These are phyloP conservation scores for Brassica hybrid DNA, from an alignment of 441 rosid species.

Conservation along the genomic window DNA sequence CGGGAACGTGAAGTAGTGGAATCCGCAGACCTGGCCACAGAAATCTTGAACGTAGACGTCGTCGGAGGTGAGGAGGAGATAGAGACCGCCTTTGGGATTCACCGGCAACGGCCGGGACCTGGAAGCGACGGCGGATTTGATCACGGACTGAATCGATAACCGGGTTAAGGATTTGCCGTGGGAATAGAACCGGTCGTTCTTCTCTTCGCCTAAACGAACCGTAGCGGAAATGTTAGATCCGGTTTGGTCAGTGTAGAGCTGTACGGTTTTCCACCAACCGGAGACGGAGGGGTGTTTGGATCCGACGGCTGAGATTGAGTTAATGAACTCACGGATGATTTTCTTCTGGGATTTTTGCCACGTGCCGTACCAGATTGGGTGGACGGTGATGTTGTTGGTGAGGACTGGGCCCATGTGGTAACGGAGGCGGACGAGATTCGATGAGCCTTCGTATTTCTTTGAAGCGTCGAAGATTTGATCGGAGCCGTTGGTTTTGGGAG, in stretches of 20 bases:
- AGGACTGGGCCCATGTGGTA: conserved; percentile 99
- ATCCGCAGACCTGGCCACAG: conserved; percentile 93
- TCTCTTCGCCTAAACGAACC: conserved; percentile 72
- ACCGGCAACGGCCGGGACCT: conserved; percentile 69
- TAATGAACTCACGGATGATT: conserved; percentile 86
- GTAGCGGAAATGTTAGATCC: conserved; percentile 73
- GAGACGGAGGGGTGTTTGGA: conserved; percentile 74
- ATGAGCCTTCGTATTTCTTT: conserved; percentile 96
- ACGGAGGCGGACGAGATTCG: conserved; percentile 80
- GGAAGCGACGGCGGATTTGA: conserved; percentile 73
- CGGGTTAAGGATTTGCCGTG: conserved; percentile 89
- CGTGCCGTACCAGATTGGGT: conserved; percentile 91
- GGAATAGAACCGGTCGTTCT: conserved; percentile 86
- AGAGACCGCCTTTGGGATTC: conserved; percentile 75
- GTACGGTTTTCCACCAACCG: conserved; percentile 96
- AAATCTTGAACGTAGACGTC: conserved; percentile 96
- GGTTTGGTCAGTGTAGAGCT: conserved; percentile 88
- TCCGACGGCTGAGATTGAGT: conserved; percentile 68
- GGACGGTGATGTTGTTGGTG: conserved; percentile 81
- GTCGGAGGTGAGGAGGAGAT: conserved; percentile 75
- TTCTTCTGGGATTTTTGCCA: conserved; percentile 81
- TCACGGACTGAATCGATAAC: conserved; percentile 83
- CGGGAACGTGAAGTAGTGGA: conserved; percentile 95
- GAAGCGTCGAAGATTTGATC: conserved; percentile 58
- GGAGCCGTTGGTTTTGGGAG: conserved; percentile 59